Evolutionary conservation across 495 filamentous ascomycete species (phyloP), one percentile per base, ranked within the genome.

Genomic region (Podospora pseudoanserina): DNA sequence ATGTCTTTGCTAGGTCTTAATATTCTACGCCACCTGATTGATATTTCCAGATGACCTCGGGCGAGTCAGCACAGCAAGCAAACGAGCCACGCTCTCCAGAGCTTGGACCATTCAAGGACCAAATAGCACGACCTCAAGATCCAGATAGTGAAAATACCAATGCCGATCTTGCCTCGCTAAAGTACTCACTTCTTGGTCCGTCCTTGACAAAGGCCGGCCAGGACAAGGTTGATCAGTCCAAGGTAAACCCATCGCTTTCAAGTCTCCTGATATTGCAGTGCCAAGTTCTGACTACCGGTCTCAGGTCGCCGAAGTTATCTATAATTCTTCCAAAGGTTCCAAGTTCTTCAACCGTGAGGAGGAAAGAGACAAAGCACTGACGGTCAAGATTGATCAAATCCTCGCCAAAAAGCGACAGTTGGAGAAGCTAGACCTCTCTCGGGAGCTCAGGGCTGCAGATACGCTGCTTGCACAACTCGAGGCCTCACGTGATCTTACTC

Each of bases 321-420:
- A 97, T 79, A 92, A 96, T 78, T 94, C 95, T 15, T 97, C 93
- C 15, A 97, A 93, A 76, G 96, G 96, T 27, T 97, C 92, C 67
- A 97, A 97, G 75, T 99, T 91, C 81, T 99, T 97, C 84, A 92
- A 91, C 72, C 92, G 93, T 71, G 96, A 98, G 74, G 91, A 96
- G 75, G 82, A 79, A 64, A 87, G 88, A 68, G 96, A 98, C 82
- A 89, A 89, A 70, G 85, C 86, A 62, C 87, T 97, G 44, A 97
- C 96, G 0, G 81, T 88, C 62, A 97, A 96, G 78, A 97, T 98
- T 71, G 89, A 91, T 64, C 86, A 86, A 49, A 93, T 98, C 32
- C 75, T 94, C 18, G 82, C 83, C 28, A 88, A 88, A 72, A 97
- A 97, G 77, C 82, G 84, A 2, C 87, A 90, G 57, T 83, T 99